phyloP scores from a whole-genome alignment of 306 rosid species.

The Vigna reflexopilosa region DNA sequence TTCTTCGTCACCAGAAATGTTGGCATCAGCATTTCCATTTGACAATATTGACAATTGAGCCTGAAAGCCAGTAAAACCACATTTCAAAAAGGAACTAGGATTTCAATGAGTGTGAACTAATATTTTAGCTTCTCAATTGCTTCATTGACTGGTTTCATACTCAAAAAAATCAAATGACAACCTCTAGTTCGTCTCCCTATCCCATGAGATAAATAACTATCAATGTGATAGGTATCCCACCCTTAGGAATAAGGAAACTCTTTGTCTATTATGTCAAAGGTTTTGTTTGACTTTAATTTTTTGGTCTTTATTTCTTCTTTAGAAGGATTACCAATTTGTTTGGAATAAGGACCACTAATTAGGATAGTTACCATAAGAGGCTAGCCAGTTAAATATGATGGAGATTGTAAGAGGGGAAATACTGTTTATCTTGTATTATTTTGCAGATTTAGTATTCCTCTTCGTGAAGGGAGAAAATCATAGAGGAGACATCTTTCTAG shows the following conservation, averaged over 20 bases:
- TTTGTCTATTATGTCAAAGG: background rate
- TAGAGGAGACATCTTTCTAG: background rate
- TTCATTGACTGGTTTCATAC: constrained; percentile 14
- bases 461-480: background rate
- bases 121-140: constrained; percentile 16
- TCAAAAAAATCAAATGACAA: background rate
- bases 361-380: background rate
- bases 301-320: background rate
- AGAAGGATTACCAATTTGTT: constrained; percentile 3
- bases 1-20: constrained; percentile 38
- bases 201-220: constrained; percentile 9
- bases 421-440: background rate
- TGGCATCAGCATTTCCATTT: constrained; percentile 31
- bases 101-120: constrained; percentile 7
- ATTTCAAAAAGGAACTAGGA: constrained; percentile 30
- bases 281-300: background rate
- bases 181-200: background rate
- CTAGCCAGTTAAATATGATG: background rate
- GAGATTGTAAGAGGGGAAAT: background rate
- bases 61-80: constrained; percentile 53
- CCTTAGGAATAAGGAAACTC: background rate
- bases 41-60: constrained; percentile 63
- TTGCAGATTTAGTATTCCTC: background rate
- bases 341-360: background rate
- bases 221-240: background rate